These are phyloP conservation scores for Letharia lupina DNA, from an alignment of 495 filamentous ascomycete genomes.

Conservation along the genomic window DNA sequence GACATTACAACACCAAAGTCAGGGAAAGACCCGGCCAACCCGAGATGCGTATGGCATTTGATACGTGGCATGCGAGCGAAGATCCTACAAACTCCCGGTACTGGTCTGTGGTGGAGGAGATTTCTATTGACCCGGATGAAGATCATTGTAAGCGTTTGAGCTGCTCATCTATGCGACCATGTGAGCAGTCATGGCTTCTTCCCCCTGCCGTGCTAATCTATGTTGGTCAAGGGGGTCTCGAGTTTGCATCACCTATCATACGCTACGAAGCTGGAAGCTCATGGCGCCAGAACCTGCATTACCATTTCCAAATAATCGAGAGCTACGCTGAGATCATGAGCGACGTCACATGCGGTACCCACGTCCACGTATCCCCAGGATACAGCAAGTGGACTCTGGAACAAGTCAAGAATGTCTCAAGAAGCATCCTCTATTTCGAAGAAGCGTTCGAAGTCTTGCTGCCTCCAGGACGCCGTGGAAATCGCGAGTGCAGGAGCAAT, in stretches of 20 bases:
- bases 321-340: background rate
- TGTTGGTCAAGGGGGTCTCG: background rate
- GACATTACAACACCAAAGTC: background rate
- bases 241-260: background rate
- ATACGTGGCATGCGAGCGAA: background rate
- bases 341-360: slow-evolving; percentile 1
- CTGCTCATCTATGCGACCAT: background rate
- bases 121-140: background rate
- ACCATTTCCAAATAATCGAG: background rate
- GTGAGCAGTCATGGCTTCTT: background rate
- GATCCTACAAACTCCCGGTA: background rate
- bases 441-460: slow-evolving; percentile 1
- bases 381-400: background rate
- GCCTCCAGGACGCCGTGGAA: background rate
- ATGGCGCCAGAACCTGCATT: background rate
- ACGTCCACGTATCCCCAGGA: background rate
- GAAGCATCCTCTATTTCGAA: background rate
- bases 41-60: background rate
- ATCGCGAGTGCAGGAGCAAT: slow-evolving; percentile 3
- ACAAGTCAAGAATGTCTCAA: background rate
- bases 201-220: background rate
- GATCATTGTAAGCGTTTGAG: background rate
- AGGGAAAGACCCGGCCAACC: background rate
- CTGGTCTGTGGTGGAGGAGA: background rate
- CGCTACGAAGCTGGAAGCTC: background rate